Evolutionary conservation across 257 asterid genomes (phyloP).

Genomic region (Euphrasia confusa): DNA sequence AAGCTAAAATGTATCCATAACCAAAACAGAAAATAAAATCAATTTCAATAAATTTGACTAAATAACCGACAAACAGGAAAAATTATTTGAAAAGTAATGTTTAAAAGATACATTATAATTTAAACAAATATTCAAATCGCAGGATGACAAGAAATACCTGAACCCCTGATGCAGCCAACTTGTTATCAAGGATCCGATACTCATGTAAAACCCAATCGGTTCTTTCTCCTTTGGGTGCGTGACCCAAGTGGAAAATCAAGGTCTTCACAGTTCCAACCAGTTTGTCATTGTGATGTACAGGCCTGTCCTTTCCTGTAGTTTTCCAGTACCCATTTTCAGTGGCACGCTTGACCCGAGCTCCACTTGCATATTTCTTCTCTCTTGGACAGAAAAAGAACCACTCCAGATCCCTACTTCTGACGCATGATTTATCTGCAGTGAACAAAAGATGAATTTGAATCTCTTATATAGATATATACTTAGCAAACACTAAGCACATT

Average conservation of each 20-base stretch:
- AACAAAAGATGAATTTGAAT: not conserved
- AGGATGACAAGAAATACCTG: slow-evolving; percentile 42
- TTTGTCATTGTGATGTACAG: slow-evolving; percentile 27
- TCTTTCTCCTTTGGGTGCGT: slow-evolving; percentile 65
- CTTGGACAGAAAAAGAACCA: slow-evolving; percentile 94
- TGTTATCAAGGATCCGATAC: slow-evolving; percentile 46
- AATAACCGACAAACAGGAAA: not conserved
- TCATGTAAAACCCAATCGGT: slow-evolving; percentile 86
- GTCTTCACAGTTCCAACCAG: slow-evolving; percentile 69
- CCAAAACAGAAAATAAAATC: not conserved
- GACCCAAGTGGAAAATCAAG: slow-evolving; percentile 71
- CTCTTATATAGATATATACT: not conserved
- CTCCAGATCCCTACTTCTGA: slow-evolving; percentile 65
- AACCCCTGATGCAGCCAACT: slow-evolving; percentile 47
- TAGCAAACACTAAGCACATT: not conserved
- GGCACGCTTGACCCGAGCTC: slow-evolving; percentile 69
- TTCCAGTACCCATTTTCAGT: slow-evolving; percentile 88
- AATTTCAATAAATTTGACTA: slow-evolving; percentile 2
- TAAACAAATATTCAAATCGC: not conserved
- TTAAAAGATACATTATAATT: not conserved
- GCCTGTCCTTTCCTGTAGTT: slow-evolving; percentile 74
- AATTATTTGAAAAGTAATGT: not conserved
- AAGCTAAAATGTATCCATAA: not conserved
- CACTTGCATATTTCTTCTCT: slow-evolving; percentile 77
- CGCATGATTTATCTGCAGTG: slow-evolving; percentile 57